Conservation (phyloP, 306 rosid genomes). For the Dryas octopetala region DNA sequence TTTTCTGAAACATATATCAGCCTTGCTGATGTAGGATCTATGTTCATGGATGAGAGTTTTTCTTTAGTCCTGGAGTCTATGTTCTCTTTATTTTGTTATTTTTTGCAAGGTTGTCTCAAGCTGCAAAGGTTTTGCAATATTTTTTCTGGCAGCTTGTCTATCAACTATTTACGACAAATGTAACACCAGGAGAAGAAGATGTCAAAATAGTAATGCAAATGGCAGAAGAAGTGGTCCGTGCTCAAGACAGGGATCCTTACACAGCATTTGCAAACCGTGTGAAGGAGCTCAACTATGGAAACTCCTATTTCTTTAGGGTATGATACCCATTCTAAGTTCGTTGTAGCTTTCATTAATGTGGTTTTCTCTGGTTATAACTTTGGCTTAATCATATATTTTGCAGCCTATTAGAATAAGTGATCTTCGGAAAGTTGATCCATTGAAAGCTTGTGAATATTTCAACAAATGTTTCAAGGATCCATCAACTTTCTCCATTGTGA, state of each 20-base stretch:
- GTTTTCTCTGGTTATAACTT: constrained; percentile 28
- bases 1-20: too few species aligned
- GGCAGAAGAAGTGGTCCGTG: constrained; percentile 95
- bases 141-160: constrained; percentile 77
- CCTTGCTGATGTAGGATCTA: too few species aligned
- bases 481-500: constrained; percentile 77
- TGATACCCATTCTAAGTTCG: constrained; percentile 21
- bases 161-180: constrained; percentile 78
- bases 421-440: constrained; percentile 81
- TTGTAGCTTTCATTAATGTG: constrained; percentile 20
- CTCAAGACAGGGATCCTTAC: constrained; percentile 94
- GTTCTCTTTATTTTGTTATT: neutral
- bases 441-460: constrained; percentile 92
- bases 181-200: constrained; percentile 79
- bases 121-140: constrained; percentile 19
- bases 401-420: constrained; percentile 83
- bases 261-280: constrained; percentile 92
- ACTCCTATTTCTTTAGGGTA: constrained; percentile 94
- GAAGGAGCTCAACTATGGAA: constrained; percentile 97
- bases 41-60: neutral
- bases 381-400: constrained; percentile 27
- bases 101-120: neutral
- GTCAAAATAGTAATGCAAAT: constrained; percentile 97
- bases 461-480: constrained; percentile 93
- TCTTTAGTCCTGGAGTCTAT: constrained; percentile 1